A percentile compares a stretch with the other conserved stretches of the same genome.
These are phyloP conservation scores for Lipomyces sp. DNA, from an alignment of 805 yeast species.

Conservation along the genomic window DNA sequence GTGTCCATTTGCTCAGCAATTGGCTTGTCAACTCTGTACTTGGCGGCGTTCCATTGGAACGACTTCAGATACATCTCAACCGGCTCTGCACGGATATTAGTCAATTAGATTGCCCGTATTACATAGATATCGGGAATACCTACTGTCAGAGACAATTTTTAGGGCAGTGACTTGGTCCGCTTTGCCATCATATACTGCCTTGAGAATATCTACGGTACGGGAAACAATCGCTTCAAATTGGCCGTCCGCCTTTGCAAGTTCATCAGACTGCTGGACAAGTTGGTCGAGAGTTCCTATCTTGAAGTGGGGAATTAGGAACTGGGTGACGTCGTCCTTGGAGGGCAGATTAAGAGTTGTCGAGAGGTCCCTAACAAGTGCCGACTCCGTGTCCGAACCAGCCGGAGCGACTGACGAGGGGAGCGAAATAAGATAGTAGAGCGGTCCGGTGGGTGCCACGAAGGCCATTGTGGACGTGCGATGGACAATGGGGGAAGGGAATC, in stretches of 20 bases:
- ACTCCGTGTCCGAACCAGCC: slow-evolving; percentile 44
- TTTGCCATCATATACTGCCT: slow-evolving; percentile 53
- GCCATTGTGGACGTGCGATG: slow-evolving; percentile 29
- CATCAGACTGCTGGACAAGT: slow-evolving; percentile 88
- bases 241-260: slow-evolving; percentile 77
- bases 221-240: slow-evolving; percentile 70
- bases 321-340: slow-evolving; percentile 59
- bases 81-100: slow-evolving; percentile 41
- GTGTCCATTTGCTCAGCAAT: slow-evolving; percentile 72
- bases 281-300: slow-evolving; percentile 95
- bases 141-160: slow-evolving; percentile 56
- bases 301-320: slow-evolving; percentile 75
- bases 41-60: slow-evolving; percentile 86
- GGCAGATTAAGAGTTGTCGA: slow-evolving; percentile 51
- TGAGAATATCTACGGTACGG: slow-evolving; percentile 78
- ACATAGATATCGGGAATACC: slow-evolving; percentile 13
- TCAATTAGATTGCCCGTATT: background rate
- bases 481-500: background rate
- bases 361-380: slow-evolving; percentile 54
- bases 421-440: slow-evolving; percentile 43
- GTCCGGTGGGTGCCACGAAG: slow-evolving; percentile 35
- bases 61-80: slow-evolving; percentile 70
- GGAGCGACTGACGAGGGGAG: slow-evolving; percentile 58
- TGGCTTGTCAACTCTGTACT: slow-evolving; percentile 83
- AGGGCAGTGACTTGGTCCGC: slow-evolving; percentile 53